Evolutionary conservation across 2,329 filamentous ascomycete genomes (phyloP).

Genomic region (Cercospora canescens): DNA sequence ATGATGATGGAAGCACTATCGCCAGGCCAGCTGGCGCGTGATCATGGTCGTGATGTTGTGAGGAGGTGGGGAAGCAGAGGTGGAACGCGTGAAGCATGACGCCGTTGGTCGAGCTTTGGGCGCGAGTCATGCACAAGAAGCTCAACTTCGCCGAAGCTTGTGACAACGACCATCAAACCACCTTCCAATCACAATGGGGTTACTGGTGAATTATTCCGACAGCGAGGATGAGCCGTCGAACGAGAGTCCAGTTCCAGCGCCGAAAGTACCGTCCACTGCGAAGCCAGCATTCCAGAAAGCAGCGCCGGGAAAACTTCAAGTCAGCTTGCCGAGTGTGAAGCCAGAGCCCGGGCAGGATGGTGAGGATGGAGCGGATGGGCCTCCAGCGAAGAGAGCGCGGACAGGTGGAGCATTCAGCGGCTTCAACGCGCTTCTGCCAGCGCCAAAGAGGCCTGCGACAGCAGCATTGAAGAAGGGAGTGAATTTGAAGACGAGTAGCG

Average conservation of each 20-base stretch:
- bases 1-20: conserved; percentile 23
- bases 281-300: conserved; percentile 40
- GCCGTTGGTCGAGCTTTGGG: conserved; percentile 5
- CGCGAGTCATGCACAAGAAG: conserved; percentile 14
- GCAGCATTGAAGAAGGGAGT: conserved; percentile 57
- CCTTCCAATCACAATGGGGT: conserved; percentile 48
- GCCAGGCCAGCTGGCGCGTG: conserved; percentile 26
- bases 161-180: background rate
- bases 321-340: conserved; percentile 67
- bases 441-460: conserved; percentile 65
- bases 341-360: conserved; percentile 40
- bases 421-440: conserved; percentile 83
- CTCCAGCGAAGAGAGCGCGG: conserved; percentile 71
- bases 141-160: background rate
- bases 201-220: conserved; percentile 80
- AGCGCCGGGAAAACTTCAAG: conserved; percentile 73
- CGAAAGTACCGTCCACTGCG: conserved; percentile 28
- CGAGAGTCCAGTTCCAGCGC: conserved; percentile 30
- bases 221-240: conserved; percentile 59
- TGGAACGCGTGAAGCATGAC: background rate
- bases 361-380: conserved; percentile 48
- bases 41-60: background rate
- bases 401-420: conserved; percentile 69
- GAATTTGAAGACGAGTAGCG: conserved; percentile 78
- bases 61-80: background rate